Base-by-base conservation (phyloP, 179 eudicot genomes). In the Camellia oleifera region DNA sequence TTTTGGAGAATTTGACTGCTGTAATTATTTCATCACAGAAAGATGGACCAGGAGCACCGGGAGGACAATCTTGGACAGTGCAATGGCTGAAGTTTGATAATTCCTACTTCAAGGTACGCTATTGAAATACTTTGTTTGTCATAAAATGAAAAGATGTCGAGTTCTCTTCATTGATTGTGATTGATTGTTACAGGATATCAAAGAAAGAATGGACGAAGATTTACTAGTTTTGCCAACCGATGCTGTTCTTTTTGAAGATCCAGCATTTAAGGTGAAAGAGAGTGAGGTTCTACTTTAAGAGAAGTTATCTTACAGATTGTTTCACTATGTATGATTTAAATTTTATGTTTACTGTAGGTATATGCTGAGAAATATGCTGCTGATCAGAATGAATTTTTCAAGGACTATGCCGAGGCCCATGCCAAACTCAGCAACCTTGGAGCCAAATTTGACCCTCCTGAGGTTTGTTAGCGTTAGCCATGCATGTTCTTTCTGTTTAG, bases 11-110 rank as follows among this genome's bases (percentile, higher is more conserved):
- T 76, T 48, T 45, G 48, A 60, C 18, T 63, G 4, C 40, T 66
- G 18, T 58, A 65, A 50, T 53, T 45, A 3, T 84, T 78, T 23
- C 78, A 48, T 85, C 72, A 75, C 93, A 95, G 99, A 95, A 95
- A 92, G 98, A 92, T 75, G 99, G 99, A 70, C 99, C 99, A 23
- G 99, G 99, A 84, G 95, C 97, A 61, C 99, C 98, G 69, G 99
- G 99, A 76, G 99, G 99, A 65, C 98, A 94, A 74, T 95, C 99
- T 64, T 95, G 99, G 99, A 95, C 99, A 48, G 91, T 53, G 52
- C 88, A 95, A 82, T 95, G 99, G 99, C 88, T 95, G 79, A 92
- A 94, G 87, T 95, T 95, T 86, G 99, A 95, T 83, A 95, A 95
- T 77, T 94, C 97, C 32, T 95, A 94, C 85, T 95, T 95, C 83